phyloP scores from a whole-genome alignment of 257 asterid species.

The Agastache rugosa region DNA sequence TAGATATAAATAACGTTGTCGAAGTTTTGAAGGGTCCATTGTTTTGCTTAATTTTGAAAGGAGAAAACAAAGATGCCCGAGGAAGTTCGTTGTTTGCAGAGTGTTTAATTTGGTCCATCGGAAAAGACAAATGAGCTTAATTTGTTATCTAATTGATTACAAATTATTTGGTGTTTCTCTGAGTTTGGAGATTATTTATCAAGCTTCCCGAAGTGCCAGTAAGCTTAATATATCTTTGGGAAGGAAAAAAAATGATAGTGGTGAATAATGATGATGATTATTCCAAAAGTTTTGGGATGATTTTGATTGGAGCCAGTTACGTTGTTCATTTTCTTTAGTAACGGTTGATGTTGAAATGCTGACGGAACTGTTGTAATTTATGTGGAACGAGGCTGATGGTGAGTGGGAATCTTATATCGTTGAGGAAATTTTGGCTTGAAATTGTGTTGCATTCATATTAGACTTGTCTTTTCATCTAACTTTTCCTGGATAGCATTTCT shows the following conservation, averaged over 20 bases:
- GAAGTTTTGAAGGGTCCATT: slow-evolving; percentile 18
- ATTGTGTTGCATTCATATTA: slow-evolving; percentile 4
- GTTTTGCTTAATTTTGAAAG: slow-evolving; percentile 4
- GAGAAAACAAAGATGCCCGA: slow-evolving; percentile 9
- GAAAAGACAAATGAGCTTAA: slow-evolving; percentile 14
- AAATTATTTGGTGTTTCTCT: slow-evolving; percentile 1
- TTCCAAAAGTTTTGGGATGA: slow-evolving; percentile 1
- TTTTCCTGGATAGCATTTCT: not conserved
- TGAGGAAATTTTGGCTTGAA: slow-evolving; percentile 15
- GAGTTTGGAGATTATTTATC: slow-evolving; percentile 28
- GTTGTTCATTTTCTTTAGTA: not conserved
- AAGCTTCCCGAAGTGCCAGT: slow-evolving; percentile 19
- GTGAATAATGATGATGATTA: not conserved
- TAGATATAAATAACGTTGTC: not conserved
- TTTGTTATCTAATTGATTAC: slow-evolving; percentile 15
- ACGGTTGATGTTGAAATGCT: slow-evolving; percentile 20
- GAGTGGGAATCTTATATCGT: slow-evolving; percentile 9
- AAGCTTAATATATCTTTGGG: slow-evolving; percentile 31
- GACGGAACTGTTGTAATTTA: not conserved
- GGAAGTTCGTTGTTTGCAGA: slow-evolving; percentile 25
- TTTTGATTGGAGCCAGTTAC: slow-evolving; percentile 19
- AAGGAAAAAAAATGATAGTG: not conserved
- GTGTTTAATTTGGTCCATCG: slow-evolving; percentile 22
- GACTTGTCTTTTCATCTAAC: not conserved
- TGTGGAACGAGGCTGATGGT: slow-evolving; percentile 25